Conservation (phyloP, 768 basidiomycete genomes). For the Heimioporus sp. region DNA sequence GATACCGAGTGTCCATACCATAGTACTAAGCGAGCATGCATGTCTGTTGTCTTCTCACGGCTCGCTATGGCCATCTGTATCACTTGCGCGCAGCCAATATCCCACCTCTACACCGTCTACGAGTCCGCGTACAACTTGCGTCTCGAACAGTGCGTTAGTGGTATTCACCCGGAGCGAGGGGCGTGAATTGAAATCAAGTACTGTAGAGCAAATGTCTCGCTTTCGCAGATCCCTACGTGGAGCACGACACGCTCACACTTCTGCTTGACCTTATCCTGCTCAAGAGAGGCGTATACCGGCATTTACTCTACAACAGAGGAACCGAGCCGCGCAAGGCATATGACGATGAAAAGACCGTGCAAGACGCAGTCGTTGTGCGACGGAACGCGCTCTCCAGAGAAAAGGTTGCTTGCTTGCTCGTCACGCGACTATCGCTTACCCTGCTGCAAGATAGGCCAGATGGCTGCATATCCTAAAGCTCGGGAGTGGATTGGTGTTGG, state of each 20-base stretch:
- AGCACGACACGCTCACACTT: constrained; percentile 72
- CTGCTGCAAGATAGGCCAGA: constrained; percentile 49
- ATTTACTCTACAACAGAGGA: constrained; percentile 79
- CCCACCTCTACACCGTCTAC: constrained; percentile 80
- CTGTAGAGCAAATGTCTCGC: constrained; percentile 54
- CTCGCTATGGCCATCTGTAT: constrained; percentile 71
- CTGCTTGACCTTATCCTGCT: constrained; percentile 79
- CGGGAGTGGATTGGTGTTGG: constrained; percentile 53
- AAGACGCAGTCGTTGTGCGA: neutral
- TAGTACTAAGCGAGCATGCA: no score
- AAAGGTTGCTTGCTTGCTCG: constrained; percentile 19
- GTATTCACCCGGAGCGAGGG: neutral
- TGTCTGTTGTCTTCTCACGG: no score
- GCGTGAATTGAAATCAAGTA: constrained; percentile 5
- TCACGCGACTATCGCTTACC: constrained; percentile 1
- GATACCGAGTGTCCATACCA: no score
- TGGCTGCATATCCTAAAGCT: constrained; percentile 61
- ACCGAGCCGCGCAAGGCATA: constrained; percentile 53
- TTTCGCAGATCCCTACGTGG: constrained; percentile 87
- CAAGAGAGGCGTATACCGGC: constrained; percentile 78
- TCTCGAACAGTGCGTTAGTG: constrained; percentile 79
- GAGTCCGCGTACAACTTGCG: constrained; percentile 74
- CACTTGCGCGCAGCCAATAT: constrained; percentile 61
- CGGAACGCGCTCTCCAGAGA: constrained; percentile 18
- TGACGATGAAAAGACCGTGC: constrained; percentile 10